A percentile compares a stretch with the other conserved stretches of the same genome.
These are phyloP conservation scores for Wickerhamiella hasegawae DNA, from an alignment of 805 yeast genomes.

Conservation along the genomic window DNA sequence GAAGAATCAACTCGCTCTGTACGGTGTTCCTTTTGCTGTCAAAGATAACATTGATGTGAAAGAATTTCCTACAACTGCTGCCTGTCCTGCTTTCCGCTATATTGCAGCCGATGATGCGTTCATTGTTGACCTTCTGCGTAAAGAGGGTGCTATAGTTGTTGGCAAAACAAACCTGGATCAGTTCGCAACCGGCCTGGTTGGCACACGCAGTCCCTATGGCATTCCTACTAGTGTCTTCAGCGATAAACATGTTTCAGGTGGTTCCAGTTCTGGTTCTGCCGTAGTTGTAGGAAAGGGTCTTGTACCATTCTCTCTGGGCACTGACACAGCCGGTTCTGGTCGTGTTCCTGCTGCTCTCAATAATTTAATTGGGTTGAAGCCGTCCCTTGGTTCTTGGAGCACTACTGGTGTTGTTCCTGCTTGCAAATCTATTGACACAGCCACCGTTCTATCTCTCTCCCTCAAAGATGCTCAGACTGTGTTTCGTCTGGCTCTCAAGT, in stretches of 20 bases:
- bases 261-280: slow-evolving; percentile 94
- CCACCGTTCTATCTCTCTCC: slow-evolving; percentile 66
- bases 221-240: slow-evolving; percentile 68
- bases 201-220: slow-evolving; percentile 91
- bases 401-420: slow-evolving; percentile 94
- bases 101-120: slow-evolving; percentile 58
- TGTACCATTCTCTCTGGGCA: slow-evolving; percentile 80
- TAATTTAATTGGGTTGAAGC: slow-evolving; percentile 83
- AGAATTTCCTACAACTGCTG: slow-evolving; percentile 79
- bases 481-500: slow-evolving; percentile 53
- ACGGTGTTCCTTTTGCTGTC: slow-evolving; percentile 90
- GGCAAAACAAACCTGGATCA: slow-evolving; percentile 96
- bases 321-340: slow-evolving; percentile 97
- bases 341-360: slow-evolving; percentile 94
- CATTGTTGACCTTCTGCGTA: slow-evolving; percentile 53
- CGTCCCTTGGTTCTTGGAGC: slow-evolving; percentile 77
- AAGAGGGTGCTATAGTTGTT: slow-evolving; percentile 82
- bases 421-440: slow-evolving; percentile 86
- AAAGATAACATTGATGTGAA: slow-evolving; percentile 88
- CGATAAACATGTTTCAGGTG: slow-evolving; percentile 73
- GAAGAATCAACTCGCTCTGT: slow-evolving; percentile 35
- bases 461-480: slow-evolving; percentile 70
- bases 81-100: slow-evolving; percentile 75
- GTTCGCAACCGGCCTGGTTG: slow-evolving; percentile 94
- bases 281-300: slow-evolving; percentile 77